A percentile compares a stretch with the other conserved stretches of the same genome.
phyloP scores from a whole-genome alignment of 2,329 filamentous ascomycete species.

The Scleromitrula shiraiana region DNA sequence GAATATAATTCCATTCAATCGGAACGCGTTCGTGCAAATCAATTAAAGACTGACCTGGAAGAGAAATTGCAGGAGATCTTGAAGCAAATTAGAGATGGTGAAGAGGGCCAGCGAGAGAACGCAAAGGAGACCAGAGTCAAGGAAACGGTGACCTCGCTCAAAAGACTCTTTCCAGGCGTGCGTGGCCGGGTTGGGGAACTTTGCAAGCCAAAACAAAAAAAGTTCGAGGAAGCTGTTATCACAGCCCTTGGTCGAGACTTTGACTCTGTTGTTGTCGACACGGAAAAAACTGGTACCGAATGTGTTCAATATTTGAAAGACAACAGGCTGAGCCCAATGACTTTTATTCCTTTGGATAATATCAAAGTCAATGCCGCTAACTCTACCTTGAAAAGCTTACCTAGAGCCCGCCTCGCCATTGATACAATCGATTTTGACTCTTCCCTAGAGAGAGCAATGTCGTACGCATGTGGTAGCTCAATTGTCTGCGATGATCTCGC shows the following conservation, averaged over 20 bases:
- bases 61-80: slow-evolving; percentile 81
- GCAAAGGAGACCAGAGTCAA: slow-evolving; percentile 72
- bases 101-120: slow-evolving; percentile 77
- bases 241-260: slow-evolving; percentile 89
- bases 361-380: slow-evolving; percentile 92
- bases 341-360: slow-evolving; percentile 93
- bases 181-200: slow-evolving; percentile 84
- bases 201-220: slow-evolving; percentile 94
- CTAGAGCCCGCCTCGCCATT: slow-evolving; percentile 80
- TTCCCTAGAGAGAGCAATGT: slow-evolving; percentile 82
- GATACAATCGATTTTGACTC: slow-evolving; percentile 94
- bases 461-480: slow-evolving; percentile 88
- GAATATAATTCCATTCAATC: slow-evolving; percentile 80
- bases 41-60: slow-evolving; percentile 80
- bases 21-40: slow-evolving; percentile 70
- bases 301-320: slow-evolving; percentile 94
- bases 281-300: slow-evolving; percentile 86
- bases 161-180: slow-evolving; percentile 86
- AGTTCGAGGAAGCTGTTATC: slow-evolving; percentile 87
- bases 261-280: slow-evolving; percentile 90
- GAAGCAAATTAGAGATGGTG: slow-evolving; percentile 73
- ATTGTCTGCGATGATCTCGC: slow-evolving; percentile 86
- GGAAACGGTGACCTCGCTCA: slow-evolving; percentile 77
- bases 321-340: slow-evolving; percentile 78
- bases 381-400: slow-evolving; percentile 81